Conservation (phyloP, 2,329 filamentous ascomycete genomes). For the Ceratocystis destructans region DNA sequence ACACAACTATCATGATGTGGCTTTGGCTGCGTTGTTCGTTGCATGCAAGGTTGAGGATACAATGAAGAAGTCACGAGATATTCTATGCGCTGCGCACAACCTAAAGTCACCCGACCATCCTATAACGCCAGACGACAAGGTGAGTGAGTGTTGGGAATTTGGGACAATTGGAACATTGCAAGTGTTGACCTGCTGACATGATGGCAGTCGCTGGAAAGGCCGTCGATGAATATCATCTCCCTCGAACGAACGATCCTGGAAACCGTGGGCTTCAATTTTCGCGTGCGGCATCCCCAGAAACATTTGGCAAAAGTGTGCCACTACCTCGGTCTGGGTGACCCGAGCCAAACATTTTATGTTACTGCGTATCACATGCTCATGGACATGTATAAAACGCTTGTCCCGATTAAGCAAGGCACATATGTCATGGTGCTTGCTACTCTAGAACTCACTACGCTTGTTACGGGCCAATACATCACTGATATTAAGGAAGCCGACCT, state of each 20-base stretch:
- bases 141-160: conserved; percentile 36
- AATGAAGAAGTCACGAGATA: conserved; percentile 88
- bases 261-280: conserved; percentile 84
- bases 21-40: conserved; percentile 75
- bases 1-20: conserved; percentile 76
- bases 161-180: background rate
- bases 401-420: conserved; percentile 77
- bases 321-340: conserved; percentile 34
- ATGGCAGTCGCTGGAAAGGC: conserved; percentile 61
- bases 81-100: conserved; percentile 81
- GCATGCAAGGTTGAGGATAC: conserved; percentile 98
- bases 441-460: conserved; percentile 62
- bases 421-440: conserved; percentile 73
- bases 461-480: conserved; percentile 45
- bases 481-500: conserved; percentile 37
- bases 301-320: conserved; percentile 67
- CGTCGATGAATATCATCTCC: conserved; percentile 70
- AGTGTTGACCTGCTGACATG: background rate
- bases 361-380: conserved; percentile 70
- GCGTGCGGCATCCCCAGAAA: conserved; percentile 75
- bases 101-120: conserved; percentile 56
- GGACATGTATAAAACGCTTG: conserved; percentile 86
- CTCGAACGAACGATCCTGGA: conserved; percentile 89
- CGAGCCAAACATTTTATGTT: conserved; percentile 43
- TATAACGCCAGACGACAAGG: conserved; percentile 68